phyloP scores from a whole-genome alignment of 1,284 basidiomycete species.

The Tilletiopsis washingtonensis region DNA sequence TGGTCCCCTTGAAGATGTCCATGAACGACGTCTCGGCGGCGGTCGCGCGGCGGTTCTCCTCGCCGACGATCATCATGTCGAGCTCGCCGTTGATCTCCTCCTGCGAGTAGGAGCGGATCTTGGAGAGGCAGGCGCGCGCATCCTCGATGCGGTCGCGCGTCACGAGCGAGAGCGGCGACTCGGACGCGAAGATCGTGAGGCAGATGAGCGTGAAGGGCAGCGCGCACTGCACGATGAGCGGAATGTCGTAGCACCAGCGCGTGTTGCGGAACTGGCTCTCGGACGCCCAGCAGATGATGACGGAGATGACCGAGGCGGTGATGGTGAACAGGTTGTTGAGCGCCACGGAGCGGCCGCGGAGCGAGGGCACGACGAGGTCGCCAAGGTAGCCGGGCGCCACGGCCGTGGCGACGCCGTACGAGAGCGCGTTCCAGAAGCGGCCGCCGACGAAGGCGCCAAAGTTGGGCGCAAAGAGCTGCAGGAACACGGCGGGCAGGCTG shows the following conservation, averaged over 20 bases:
- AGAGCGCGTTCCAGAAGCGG: constrained; percentile 27
- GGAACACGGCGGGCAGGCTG: constrained; percentile 26
- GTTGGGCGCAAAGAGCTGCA: constrained; percentile 34
- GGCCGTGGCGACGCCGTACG: constrained; percentile 27
- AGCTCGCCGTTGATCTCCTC: constrained; percentile 25
- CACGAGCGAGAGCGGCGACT: constrained; percentile 29
- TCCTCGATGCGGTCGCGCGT: constrained; percentile 28
- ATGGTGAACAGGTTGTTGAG: constrained; percentile 31
- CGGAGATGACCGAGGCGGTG: constrained; percentile 21
- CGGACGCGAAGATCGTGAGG: constrained; percentile 20
- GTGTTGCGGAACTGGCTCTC: constrained; percentile 13
- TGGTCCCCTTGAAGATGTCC: constrained; percentile 27
- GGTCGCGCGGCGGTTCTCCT: constrained; percentile 22
- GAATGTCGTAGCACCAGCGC: constrained; percentile 18
- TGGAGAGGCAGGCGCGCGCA: constrained; percentile 15
- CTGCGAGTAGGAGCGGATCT: constrained; percentile 19
- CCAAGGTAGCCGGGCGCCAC: constrained; percentile 30
- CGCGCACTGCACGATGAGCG: constrained; percentile 22
- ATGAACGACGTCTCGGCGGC: constrained; percentile 20
- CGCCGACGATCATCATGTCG: constrained; percentile 16
- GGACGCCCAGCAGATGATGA: constrained; percentile 21
- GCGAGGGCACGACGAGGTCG: constrained; percentile 27
- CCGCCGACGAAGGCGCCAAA: constrained; percentile 31
- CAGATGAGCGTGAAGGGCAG: constrained; percentile 20
- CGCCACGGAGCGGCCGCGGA: constrained; percentile 28